Percentiles rank a stretch among this genome's conserved stretches.
Conservation (phyloP, 2,329 filamentous ascomycete species). For the Diplodia seriata region DNA sequence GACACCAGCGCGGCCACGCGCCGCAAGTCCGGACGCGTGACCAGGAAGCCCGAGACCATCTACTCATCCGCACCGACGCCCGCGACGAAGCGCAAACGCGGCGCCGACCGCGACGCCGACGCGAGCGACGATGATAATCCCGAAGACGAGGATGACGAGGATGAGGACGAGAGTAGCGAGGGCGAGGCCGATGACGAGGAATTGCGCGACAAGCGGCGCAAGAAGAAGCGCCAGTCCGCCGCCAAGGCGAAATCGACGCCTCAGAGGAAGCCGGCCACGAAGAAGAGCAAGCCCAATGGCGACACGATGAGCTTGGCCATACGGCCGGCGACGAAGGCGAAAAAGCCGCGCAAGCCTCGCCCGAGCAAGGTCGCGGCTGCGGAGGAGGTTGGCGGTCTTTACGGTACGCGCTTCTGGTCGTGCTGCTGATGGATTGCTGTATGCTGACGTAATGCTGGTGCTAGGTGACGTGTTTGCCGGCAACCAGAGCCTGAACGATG, state of each 20-base stretch:
- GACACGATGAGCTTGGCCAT: constrained; percentile 61
- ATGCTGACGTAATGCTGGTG: constrained; percentile 31
- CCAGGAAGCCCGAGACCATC: constrained; percentile 46
- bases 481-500: constrained; percentile 61
- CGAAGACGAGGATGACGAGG: constrained; percentile 23
- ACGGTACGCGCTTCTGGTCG: constrained; percentile 51
- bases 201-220: constrained; percentile 43
- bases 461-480: constrained; percentile 66
- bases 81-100: constrained; percentile 48
- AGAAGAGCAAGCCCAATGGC: constrained; percentile 63
- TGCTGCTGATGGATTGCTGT: constrained; percentile 4
- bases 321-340: constrained; percentile 56
- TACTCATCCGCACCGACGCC: constrained; percentile 42
- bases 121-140: constrained; percentile 23
- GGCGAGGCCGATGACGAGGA: constrained; percentile 51
- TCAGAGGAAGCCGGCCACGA: constrained; percentile 52
- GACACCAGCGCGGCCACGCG: constrained; percentile 38
- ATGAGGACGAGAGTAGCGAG: constrained; percentile 43
- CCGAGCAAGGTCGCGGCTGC: constrained; percentile 60
- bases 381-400: constrained; percentile 63
- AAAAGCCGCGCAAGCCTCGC: constrained; percentile 52
- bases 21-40: constrained; percentile 52
- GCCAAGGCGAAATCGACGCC: constrained; percentile 36
- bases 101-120: constrained; percentile 42
- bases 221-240: constrained; percentile 38